Conservation (phyloP, 73 alveolate species). For the Tetrahymena elliotti region DNA sequence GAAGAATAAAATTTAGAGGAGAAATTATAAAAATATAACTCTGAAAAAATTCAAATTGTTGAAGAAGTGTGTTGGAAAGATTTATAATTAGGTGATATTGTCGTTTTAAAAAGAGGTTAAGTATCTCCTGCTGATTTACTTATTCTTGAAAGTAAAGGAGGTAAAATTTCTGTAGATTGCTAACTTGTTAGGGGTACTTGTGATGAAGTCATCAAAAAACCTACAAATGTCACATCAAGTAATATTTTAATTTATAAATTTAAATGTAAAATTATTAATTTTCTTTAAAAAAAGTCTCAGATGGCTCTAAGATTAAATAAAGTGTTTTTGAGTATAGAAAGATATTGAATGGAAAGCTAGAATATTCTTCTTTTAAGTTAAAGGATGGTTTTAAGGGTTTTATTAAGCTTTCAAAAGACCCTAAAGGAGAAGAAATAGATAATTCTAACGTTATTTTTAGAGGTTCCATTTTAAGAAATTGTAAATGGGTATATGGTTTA, state of each 20-base stretch:
- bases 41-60: not conserved
- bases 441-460: slow-evolving; percentile 62
- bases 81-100: slow-evolving; percentile 24
- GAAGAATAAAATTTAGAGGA: not conserved
- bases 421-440: slow-evolving; percentile 1
- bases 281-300: not conserved
- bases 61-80: slow-evolving; percentile 22
- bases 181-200: slow-evolving; percentile 2
- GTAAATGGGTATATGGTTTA: slow-evolving; percentile 82
- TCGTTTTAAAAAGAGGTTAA: slow-evolving; percentile 13
- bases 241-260: not conserved
- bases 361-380: not conserved
- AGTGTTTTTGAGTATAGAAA: not conserved
- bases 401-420: not conserved
- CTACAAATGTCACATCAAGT: slow-evolving; percentile 11
- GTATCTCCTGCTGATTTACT: slow-evolving; percentile 24
- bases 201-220: not conserved
- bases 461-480: slow-evolving; percentile 87
- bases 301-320: not conserved
- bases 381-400: not conserved
- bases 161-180: not conserved
- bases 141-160: slow-evolving; percentile 10
- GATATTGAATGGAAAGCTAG: not conserved
- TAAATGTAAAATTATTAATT: not conserved
- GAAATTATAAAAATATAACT: not conserved